A percentile compares a stretch with the other conserved stretches of the same genome.
phyloP scores from a whole-genome alignment of 2,329 filamentous ascomycete species.

The Fonsecaea pedrosoi region DNA sequence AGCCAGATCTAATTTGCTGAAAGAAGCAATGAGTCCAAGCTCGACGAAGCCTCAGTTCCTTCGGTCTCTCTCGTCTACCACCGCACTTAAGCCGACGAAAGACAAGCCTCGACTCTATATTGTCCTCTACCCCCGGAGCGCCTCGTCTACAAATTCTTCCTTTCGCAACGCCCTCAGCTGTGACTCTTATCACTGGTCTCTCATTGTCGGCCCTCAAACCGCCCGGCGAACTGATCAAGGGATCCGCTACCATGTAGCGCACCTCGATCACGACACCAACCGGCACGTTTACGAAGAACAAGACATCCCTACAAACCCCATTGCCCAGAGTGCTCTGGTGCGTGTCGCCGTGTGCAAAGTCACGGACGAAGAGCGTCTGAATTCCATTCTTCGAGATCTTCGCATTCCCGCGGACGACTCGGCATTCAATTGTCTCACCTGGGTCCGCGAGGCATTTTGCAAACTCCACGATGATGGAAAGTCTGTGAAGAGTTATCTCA shows the following conservation, averaged over 20 bases:
- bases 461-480: constrained; percentile 31
- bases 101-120: constrained; percentile 39
- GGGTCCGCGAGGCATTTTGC: constrained; percentile 37
- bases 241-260: constrained; percentile 37
- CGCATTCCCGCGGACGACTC: constrained; percentile 28
- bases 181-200: constrained; percentile 39
- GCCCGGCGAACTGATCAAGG: constrained; percentile 30
- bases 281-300: constrained; percentile 38
- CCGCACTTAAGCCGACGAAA: constrained; percentile 26
- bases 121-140: constrained; percentile 37
- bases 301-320: constrained; percentile 32
- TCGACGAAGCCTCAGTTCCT: constrained; percentile 31
- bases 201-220: constrained; percentile 36
- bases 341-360: constrained; percentile 39
- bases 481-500: constrained; percentile 35
- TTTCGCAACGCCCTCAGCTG: constrained; percentile 37
- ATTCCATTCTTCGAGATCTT: constrained; percentile 32
- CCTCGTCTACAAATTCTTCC: constrained; percentile 29
- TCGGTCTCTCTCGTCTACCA: constrained; percentile 34
- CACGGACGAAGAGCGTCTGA: constrained; percentile 34
- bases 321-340: constrained; percentile 31
- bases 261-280: constrained; percentile 24
- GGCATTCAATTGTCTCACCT: constrained; percentile 37
- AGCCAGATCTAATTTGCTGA: neutral
- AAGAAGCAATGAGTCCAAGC: neutral